phyloP scores from a whole-genome alignment of 352 stramenopile genomes.

The Phytophthora nicotianae region DNA sequence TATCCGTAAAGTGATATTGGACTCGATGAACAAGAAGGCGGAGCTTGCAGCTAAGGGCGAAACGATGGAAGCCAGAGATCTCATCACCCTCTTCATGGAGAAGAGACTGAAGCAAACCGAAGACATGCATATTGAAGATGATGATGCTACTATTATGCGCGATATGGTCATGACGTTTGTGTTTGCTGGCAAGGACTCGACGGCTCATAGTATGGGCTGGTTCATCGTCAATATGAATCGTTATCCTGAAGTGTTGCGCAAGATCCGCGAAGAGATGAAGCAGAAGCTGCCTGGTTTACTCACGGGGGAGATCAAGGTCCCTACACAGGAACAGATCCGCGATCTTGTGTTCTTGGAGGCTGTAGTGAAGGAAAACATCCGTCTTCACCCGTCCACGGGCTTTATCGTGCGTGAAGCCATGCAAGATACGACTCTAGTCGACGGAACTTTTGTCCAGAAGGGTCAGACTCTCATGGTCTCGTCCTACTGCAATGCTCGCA shows the following conservation, averaged over 20 bases:
- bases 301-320: slow-evolving; percentile 31
- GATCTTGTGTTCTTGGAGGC: slow-evolving; percentile 63
- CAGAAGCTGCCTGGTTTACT: slow-evolving; percentile 39
- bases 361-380: slow-evolving; percentile 62
- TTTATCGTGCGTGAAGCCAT: slow-evolving; percentile 53
- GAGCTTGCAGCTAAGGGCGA: slow-evolving; percentile 57
- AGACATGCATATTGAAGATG: slow-evolving; percentile 28
- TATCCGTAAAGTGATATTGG: slow-evolving; percentile 51
- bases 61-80: slow-evolving; percentile 48
- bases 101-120: slow-evolving; percentile 36
- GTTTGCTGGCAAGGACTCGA: slow-evolving; percentile 81
- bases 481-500: slow-evolving; percentile 33
- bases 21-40: slow-evolving; percentile 42
- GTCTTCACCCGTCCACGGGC: slow-evolving; percentile 61
- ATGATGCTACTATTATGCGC: slow-evolving; percentile 50
- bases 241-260: slow-evolving; percentile 51
- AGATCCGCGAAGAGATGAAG: slow-evolving; percentile 59
- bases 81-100: slow-evolving; percentile 49
- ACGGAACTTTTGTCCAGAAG: slow-evolving; percentile 33
- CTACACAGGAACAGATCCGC: slow-evolving; percentile 47
- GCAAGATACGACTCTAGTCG: slow-evolving; percentile 33
- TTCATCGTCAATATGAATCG: slow-evolving; percentile 72
- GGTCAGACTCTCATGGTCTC: slow-evolving; percentile 27
- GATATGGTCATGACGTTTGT: slow-evolving; percentile 82
- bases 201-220: slow-evolving; percentile 65